A percentile compares a stretch with the other conserved stretches of the same genome.
Evolutionary conservation across 768 basidiomycete genomes (phyloP).

Genomic region (Calocybe gangraenosa): DNA sequence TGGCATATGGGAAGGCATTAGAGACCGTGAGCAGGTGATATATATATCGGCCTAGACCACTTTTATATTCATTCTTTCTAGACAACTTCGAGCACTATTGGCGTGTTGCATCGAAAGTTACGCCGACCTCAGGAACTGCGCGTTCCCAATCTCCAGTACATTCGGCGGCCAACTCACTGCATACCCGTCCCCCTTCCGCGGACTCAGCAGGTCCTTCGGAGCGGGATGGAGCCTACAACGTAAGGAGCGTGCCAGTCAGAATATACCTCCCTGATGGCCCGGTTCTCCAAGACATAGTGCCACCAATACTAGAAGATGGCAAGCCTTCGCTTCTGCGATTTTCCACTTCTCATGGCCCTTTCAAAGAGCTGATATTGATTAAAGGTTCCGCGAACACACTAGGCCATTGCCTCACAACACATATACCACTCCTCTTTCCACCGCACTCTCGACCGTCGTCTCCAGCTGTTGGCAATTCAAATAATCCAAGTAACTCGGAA

Average conservation of each 20-base stretch:
- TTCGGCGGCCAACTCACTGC: constrained; percentile 54
- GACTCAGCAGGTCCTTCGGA: constrained; percentile 53
- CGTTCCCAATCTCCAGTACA: constrained; percentile 56
- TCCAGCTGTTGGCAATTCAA: constrained; percentile 36
- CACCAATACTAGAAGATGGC: constrained; percentile 80
- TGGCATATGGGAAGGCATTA: constrained; percentile 94
- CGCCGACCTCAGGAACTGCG: constrained; percentile 69
- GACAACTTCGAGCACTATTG: constrained; percentile 97
- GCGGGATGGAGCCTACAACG: constrained; percentile 81
- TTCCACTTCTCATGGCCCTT: not conserved
- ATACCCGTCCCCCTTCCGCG: constrained; percentile 60
- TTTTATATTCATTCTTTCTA: constrained; percentile 26
- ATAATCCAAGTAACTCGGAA: constrained; percentile 34
- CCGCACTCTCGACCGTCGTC: constrained; percentile 40
- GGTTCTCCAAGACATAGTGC: constrained; percentile 84
- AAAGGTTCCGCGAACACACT: constrained; percentile 74
- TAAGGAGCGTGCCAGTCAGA: constrained; percentile 84
- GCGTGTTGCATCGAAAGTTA: constrained; percentile 89
- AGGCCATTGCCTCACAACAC: constrained; percentile 57
- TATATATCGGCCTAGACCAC: constrained; percentile 26
- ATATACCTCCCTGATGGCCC: constrained; percentile 90
- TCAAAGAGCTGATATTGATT: constrained; percentile 7
- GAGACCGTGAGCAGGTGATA: constrained; percentile 57
- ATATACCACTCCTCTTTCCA: constrained; percentile 80
- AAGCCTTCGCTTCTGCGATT: constrained; percentile 18